Evolutionary conservation across 306 rosid genomes (phyloP).

Genomic region (Geum urbanum): DNA sequence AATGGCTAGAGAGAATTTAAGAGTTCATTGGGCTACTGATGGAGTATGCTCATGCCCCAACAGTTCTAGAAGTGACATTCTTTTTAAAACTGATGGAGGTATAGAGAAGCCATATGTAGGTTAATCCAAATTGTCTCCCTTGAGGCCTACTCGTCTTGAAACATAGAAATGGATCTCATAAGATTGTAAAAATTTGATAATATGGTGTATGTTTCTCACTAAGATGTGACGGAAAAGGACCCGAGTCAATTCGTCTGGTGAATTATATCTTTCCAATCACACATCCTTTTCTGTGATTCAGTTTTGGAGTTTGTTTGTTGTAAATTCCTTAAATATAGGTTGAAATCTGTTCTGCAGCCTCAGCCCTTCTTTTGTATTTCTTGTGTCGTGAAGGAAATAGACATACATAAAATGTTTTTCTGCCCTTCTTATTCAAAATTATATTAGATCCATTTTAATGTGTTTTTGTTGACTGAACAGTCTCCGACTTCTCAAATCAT

Average conservation of each 20-base stretch:
- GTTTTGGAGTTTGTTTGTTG: background rate
- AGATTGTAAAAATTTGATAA: background rate
- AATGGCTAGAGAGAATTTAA: background rate
- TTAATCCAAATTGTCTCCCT: background rate
- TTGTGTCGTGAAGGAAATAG: conserved; percentile 7
- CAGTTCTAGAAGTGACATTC: background rate
- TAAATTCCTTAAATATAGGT: background rate
- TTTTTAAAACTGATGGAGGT: background rate
- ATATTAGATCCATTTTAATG: background rate
- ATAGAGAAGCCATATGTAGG: background rate
- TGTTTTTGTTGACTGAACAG: conserved; percentile 45
- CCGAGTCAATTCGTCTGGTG: background rate
- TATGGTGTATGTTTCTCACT: background rate
- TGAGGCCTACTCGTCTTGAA: background rate
- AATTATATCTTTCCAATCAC: background rate
- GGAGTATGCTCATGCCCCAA: background rate
- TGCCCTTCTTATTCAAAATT: background rate
- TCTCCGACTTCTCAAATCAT: conserved; percentile 50
- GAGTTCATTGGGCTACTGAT: background rate
- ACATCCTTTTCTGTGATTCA: background rate
- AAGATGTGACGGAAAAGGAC: background rate
- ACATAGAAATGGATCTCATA: conserved; percentile 22
- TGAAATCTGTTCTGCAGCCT: background rate
- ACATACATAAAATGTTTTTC: background rate
- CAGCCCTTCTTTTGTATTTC: background rate